Evolutionary conservation across 495 filamentous ascomycete species (phyloP).

Genomic region (Podospora bellae-mahoneyi): DNA sequence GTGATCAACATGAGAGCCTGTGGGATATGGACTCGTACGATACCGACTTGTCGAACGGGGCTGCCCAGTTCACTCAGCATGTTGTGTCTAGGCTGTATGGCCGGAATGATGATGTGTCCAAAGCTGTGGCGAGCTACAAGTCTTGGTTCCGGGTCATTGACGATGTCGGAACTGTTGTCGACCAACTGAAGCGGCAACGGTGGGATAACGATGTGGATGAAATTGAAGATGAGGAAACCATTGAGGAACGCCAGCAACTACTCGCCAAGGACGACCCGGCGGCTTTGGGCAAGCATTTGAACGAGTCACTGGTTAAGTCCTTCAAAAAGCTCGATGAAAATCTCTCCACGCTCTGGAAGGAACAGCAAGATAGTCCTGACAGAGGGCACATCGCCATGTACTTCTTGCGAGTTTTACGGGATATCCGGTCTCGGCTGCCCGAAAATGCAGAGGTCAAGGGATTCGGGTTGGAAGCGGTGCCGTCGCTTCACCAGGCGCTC

Average conservation of each 20-base stretch:
- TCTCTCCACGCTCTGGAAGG: slow-evolving; percentile 47
- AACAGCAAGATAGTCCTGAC: slow-evolving; percentile 41
- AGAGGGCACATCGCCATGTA: slow-evolving; percentile 61
- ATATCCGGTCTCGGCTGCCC: slow-evolving; percentile 66
- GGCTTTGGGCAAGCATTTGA: slow-evolving; percentile 58
- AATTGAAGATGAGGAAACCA: slow-evolving; percentile 68
- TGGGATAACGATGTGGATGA: slow-evolving; percentile 79
- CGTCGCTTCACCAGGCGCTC: slow-evolving; percentile 56
- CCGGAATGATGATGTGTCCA: slow-evolving; percentile 60
- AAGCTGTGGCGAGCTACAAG: slow-evolving; percentile 57
- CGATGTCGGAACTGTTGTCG: slow-evolving; percentile 57
- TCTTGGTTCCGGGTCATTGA: slow-evolving; percentile 65
- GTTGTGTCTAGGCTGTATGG: slow-evolving; percentile 56
- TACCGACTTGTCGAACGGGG: slow-evolving; percentile 43
- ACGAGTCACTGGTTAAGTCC: slow-evolving; percentile 52
- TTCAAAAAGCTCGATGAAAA: slow-evolving; percentile 58
- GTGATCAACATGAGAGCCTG: slow-evolving; percentile 47
- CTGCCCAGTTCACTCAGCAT: slow-evolving; percentile 43
- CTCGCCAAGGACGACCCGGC: slow-evolving; percentile 72
- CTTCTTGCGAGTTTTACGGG: slow-evolving; percentile 70
- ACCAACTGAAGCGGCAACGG: slow-evolving; percentile 60
- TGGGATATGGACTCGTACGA: slow-evolving; percentile 59
- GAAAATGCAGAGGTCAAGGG: slow-evolving; percentile 36
- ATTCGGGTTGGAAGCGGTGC: slow-evolving; percentile 52
- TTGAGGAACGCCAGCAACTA: slow-evolving; percentile 59